Evolutionary conservation across 768 basidiomycete species (phyloP).

Genomic region (Suillus tomentosus): DNA sequence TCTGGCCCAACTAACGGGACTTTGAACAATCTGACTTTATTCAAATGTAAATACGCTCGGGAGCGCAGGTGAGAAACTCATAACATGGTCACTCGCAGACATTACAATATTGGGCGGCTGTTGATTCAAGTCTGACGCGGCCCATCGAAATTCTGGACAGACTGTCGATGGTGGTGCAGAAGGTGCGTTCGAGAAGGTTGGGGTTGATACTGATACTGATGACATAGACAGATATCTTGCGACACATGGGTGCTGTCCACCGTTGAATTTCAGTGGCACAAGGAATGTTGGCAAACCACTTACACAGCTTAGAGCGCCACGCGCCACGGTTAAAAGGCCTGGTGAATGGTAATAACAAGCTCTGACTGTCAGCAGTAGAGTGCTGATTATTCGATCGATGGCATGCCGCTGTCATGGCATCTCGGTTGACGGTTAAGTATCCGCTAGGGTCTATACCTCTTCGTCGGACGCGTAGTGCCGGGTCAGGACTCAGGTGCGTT

Average conservation of each 20-base stretch:
- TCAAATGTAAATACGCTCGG: conserved; percentile 39
- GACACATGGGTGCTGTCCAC: not conserved
- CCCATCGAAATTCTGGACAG: not conserved
- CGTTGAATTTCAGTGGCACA: not conserved
- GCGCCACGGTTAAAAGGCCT: not conserved
- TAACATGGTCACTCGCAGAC: not conserved
- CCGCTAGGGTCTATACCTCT: not conserved
- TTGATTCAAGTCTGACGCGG: not conserved
- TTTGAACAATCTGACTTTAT: conserved; percentile 7
- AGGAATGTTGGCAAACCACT: not conserved
- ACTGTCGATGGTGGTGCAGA: not conserved
- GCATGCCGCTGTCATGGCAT: not conserved
- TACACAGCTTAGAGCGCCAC: not conserved
- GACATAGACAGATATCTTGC: not conserved
- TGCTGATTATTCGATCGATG: not conserved
- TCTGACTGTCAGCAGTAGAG: not conserved
- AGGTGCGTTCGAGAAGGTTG: not conserved
- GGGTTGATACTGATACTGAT: not conserved
- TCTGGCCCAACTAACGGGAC: conserved; percentile 84
- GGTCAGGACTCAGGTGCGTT: not conserved
- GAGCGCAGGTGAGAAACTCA: not conserved
- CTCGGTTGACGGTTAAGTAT: not conserved
- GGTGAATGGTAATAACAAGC: not conserved
- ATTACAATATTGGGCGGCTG: not conserved
- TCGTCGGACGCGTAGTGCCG: not conserved